Conservation (phyloP, 2,329 filamentous ascomycete genomes). For the Exserohilum rostratum region DNA sequence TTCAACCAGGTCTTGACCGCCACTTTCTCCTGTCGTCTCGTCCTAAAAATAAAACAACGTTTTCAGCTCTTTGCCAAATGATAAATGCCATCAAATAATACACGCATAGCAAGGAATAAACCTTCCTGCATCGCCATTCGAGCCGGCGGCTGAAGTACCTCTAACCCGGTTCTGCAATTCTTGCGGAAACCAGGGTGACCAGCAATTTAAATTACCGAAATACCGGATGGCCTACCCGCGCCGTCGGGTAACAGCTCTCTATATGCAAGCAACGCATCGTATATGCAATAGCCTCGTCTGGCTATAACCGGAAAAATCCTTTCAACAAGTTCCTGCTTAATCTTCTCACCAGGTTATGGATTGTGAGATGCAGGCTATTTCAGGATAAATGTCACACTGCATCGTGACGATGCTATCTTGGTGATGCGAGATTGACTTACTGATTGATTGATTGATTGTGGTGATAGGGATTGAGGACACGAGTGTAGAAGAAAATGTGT, state of each 20-base stretch:
- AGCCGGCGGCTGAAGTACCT: constrained; percentile 1
- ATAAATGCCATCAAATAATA: not conserved
- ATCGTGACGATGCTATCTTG: too few species aligned
- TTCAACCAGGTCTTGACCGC: not conserved
- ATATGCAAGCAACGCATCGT: not conserved
- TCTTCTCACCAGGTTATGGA: not conserved
- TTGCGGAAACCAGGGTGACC: not conserved
- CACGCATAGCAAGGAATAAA: not conserved
- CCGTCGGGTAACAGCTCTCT: not conserved
- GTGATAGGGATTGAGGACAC: too few species aligned
- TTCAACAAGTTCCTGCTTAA: not conserved
- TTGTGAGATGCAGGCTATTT: not conserved
- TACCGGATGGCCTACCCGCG: not conserved
- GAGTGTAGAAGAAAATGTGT: too few species aligned
- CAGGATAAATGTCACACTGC: too few species aligned
- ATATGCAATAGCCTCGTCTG: not conserved
- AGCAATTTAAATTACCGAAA: not conserved
- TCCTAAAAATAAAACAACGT: not conserved
- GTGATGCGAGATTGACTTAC: not conserved
- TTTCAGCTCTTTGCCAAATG: not conserved
- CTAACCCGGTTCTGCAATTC: not conserved
- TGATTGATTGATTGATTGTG: not conserved
- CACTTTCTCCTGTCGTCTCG: not conserved
- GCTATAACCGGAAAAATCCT: not conserved
- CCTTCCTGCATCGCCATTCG: not conserved